These are phyloP conservation scores for Sporothrix phasma DNA, from an alignment of 2,329 filamentous ascomycete genomes.

Conservation along the genomic window DNA sequence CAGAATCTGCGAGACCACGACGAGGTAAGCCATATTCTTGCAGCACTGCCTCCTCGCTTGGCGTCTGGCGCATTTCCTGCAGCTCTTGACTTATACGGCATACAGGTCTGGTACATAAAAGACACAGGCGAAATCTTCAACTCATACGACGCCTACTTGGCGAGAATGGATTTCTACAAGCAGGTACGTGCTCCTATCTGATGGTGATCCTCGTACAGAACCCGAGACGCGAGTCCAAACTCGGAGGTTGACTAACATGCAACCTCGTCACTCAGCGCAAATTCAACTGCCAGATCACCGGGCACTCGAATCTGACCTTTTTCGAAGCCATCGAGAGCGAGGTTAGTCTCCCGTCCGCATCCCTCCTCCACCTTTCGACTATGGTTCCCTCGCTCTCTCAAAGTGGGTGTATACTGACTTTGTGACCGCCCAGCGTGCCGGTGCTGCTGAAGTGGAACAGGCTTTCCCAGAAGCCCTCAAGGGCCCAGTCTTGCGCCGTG, in stretches of 20 bases:
- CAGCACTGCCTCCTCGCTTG: neutral
- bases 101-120: constrained; percentile 80
- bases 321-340: constrained; percentile 89
- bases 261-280: constrained; percentile 49
- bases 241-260: constrained; percentile 14
- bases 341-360: constrained; percentile 42
- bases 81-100: constrained; percentile 11
- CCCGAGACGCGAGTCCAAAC: neutral
- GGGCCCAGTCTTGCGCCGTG: constrained; percentile 77
- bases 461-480: constrained; percentile 87
- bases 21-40: constrained; percentile 51
- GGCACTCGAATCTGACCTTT: constrained; percentile 81
- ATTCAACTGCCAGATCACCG: constrained; percentile 94
- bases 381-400: neutral
- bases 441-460: constrained; percentile 80
- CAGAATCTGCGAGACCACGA: constrained; percentile 62
- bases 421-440: constrained; percentile 48
- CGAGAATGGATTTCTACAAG: constrained; percentile 87
- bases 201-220: neutral
- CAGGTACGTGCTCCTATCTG: constrained; percentile 47
- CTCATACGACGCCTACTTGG: constrained; percentile 79
- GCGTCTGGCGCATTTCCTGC: neutral
- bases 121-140: constrained; percentile 85
- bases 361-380: neutral
- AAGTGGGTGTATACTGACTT: neutral